These are phyloP conservation scores for Huntiella savannae DNA, from an alignment of 2,329 filamentous ascomycete genomes.

Conservation along the genomic window DNA sequence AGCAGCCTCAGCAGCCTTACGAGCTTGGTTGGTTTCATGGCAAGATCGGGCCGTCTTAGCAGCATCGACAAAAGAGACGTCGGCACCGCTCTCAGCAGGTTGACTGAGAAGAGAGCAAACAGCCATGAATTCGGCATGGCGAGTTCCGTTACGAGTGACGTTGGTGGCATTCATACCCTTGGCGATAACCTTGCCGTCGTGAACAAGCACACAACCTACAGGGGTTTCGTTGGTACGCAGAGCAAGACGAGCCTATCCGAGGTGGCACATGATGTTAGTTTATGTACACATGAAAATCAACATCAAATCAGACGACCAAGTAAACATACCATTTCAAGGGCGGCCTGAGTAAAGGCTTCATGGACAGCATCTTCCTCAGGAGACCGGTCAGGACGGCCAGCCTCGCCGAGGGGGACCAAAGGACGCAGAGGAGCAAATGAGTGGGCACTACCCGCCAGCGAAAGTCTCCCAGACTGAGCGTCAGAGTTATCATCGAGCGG, in stretches of 20 bases:
- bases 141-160: slow-evolving; percentile 70
- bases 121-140: slow-evolving; percentile 90
- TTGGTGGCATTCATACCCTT: slow-evolving; percentile 96
- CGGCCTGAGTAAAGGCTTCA: slow-evolving; percentile 59
- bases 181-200: slow-evolving; percentile 60
- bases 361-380: slow-evolving; percentile 24
- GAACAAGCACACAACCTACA: slow-evolving; percentile 86
- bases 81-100: slow-evolving; percentile 1
- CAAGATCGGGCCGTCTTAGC: slow-evolving; percentile 13
- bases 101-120: slow-evolving; percentile 37
- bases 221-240: slow-evolving; percentile 79
- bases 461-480: slow-evolving; percentile 4
- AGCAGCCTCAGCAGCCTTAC: slow-evolving; percentile 15
- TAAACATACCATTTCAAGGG: slow-evolving; percentile 57
- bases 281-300: not conserved
- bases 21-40: slow-evolving; percentile 13
- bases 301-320: not conserved
- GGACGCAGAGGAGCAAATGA: slow-evolving; percentile 10
- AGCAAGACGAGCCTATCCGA: slow-evolving; percentile 57
- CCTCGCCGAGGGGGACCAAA: slow-evolving; percentile 11
- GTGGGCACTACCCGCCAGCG: slow-evolving; percentile 10
- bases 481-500: slow-evolving; percentile 1
- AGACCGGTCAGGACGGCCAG: slow-evolving; percentile 10
- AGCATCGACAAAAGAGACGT: slow-evolving; percentile 10
- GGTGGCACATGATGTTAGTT: slow-evolving; percentile 11